Percentiles rank a stretch among this genome's conserved stretches.
Evolutionary conservation across 2,329 filamentous ascomycete species (phyloP).

Genomic region (Davidsoniella eucalypti): DNA sequence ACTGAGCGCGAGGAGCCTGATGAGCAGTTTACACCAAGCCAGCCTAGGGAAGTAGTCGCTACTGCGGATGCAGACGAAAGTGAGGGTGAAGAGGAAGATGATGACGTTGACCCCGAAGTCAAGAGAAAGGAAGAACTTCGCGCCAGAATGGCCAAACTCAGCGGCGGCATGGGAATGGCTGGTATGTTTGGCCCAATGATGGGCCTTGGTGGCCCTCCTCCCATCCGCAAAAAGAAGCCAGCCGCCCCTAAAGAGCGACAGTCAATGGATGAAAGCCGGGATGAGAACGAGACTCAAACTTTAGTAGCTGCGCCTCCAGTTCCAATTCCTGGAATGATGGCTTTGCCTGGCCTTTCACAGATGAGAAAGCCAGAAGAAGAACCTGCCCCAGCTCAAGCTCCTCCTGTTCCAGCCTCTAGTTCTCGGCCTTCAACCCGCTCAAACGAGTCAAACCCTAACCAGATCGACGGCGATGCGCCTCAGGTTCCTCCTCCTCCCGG

Average conservation of each 20-base stretch:
- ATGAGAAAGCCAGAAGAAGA: slow-evolving; percentile 6
- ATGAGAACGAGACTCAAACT: slow-evolving; percentile 29
- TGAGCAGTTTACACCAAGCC: slow-evolving; percentile 26
- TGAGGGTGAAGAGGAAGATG: slow-evolving; percentile 47
- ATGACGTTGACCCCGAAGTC: slow-evolving; percentile 74
- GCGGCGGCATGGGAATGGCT: slow-evolving; percentile 90
- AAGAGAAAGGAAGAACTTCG: slow-evolving; percentile 74
- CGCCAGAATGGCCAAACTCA: slow-evolving; percentile 96
- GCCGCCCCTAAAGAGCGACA: slow-evolving; percentile 22
- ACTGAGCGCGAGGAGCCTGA: slow-evolving; percentile 56
- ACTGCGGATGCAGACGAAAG: slow-evolving; percentile 27
- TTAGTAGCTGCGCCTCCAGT: slow-evolving; percentile 32
- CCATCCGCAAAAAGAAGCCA: slow-evolving; percentile 40
- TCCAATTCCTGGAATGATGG: slow-evolving; percentile 41
- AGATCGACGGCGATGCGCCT: slow-evolving; percentile 11
- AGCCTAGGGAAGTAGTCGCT: not conserved
- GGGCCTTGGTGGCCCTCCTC: slow-evolving; percentile 34
- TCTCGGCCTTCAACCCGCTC: not conserved
- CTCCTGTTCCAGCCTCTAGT: slow-evolving; percentile 3
- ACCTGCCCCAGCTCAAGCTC: slow-evolving; percentile 23
- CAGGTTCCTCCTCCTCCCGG: slow-evolving; percentile 15
- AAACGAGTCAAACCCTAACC: not conserved
- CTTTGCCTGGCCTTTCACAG: slow-evolving; percentile 53
- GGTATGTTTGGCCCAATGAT: slow-evolving; percentile 62
- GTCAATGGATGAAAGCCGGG: slow-evolving; percentile 26